A percentile compares a stretch with the other conserved stretches of the same genome.
Conservation (phyloP, 2,329 filamentous ascomycete species). For the Sporothrix curviconia region DNA sequence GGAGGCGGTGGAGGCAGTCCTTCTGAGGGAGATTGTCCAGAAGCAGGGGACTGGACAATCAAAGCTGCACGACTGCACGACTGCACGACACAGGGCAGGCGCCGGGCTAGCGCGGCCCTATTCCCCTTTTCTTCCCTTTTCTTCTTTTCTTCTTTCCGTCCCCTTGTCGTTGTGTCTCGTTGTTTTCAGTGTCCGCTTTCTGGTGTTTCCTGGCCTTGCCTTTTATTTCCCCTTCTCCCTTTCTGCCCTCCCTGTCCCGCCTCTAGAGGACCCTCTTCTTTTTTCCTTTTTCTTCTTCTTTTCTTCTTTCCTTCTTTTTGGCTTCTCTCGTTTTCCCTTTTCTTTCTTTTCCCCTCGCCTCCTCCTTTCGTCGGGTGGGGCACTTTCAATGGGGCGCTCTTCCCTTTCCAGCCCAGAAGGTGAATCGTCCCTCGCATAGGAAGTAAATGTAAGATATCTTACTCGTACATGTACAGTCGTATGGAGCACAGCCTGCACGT, state of each 20-base stretch:
- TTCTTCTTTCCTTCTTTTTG: neutral
- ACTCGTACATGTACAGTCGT: too few species aligned
- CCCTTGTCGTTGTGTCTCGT: neutral
- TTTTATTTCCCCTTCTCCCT: neutral
- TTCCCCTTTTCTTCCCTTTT: neutral
- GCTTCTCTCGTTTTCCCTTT: neutral
- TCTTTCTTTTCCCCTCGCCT: neutral
- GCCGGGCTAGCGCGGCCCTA: neutral
- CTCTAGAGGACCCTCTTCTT: too few species aligned
- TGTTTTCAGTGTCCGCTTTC: too few species aligned
- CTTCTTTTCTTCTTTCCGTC: neutral
- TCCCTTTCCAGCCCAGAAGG: too few species aligned
- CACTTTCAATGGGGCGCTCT: neutral
- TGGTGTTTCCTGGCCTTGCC: too few species aligned
- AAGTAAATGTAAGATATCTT: too few species aligned
- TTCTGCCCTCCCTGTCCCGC: neutral
- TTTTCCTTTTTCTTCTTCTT: too few species aligned
- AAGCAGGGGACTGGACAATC: too few species aligned
- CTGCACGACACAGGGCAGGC: constrained; percentile 3
- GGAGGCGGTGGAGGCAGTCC: neutral
- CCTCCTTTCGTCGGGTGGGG: constrained; percentile 1
- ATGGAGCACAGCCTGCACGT: too few species aligned
- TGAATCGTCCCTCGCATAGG: too few species aligned
- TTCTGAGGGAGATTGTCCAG: constrained; percentile 1
- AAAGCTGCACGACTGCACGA: too few species aligned